Conservation (phyloP, 208 protist genomes). For the Acanthamoeba quina region DNA sequence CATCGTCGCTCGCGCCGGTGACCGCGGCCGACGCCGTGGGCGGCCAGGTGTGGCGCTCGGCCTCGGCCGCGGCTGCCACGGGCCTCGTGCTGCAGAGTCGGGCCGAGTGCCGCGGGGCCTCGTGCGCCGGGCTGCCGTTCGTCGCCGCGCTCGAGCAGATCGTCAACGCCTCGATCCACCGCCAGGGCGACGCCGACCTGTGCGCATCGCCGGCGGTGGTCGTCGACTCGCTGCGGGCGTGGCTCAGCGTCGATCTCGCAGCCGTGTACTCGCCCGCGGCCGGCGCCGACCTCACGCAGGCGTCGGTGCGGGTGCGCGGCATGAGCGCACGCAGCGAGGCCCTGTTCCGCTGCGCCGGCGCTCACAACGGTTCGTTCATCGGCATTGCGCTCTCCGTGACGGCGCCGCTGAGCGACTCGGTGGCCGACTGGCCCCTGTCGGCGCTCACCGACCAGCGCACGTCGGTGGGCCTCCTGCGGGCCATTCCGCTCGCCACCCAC, state of each 20-base stretch:
- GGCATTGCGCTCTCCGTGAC: neutral
- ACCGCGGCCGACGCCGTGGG: neutral
- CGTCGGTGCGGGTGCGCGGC: neutral
- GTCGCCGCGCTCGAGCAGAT: neutral
- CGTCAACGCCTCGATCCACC: neutral
- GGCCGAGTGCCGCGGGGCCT: neutral
- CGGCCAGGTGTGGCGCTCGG: neutral
- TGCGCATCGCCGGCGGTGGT: neutral
- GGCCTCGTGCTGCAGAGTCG: neutral
- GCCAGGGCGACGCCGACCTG: neutral
- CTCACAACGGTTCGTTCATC: neutral
- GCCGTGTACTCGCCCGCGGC: neutral
- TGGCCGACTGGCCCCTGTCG: neutral
- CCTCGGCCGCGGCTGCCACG: neutral
- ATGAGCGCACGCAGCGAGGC: slow-evolving; percentile 31
- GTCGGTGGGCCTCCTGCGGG: neutral
- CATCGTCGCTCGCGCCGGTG: neutral
- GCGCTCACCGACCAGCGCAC: slow-evolving; percentile 1
- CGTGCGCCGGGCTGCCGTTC: neutral
- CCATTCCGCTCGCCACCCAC: neutral
- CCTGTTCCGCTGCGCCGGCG: slow-evolving; percentile 20
- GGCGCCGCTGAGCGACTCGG: neutral
- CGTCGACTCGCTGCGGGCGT: neutral
- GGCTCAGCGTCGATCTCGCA: neutral
- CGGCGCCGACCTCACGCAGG: neutral